These are phyloP conservation scores for Populus davidiana DNA, from an alignment of 345 rosid species.

Conservation along the genomic window DNA sequence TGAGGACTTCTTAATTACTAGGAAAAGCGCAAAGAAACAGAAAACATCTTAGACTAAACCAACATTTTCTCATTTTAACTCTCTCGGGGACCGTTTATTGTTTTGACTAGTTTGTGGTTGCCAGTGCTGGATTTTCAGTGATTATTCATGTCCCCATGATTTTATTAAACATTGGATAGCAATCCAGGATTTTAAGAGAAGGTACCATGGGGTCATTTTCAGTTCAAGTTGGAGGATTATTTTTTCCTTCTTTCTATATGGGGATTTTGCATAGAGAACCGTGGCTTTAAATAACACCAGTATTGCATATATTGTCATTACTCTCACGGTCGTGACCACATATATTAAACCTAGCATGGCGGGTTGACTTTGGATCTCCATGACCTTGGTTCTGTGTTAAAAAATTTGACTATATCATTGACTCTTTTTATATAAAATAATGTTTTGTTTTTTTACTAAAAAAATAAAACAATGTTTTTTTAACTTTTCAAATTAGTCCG, in stretches of 20 bases:
- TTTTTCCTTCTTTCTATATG: not conserved
- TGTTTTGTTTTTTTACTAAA: too few species aligned
- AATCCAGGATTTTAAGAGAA: not conserved
- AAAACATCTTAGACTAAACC: constrained; percentile 30
- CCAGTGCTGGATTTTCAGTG: not conserved
- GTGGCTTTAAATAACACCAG: too few species aligned
- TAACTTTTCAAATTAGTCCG: too few species aligned
- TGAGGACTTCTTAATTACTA: constrained; percentile 39
- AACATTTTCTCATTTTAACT: not conserved
- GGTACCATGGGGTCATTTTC: not conserved
- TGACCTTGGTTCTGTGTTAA: too few species aligned
- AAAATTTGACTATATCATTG: too few species aligned
- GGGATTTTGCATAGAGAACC: not conserved
- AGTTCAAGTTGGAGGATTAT: not conserved
- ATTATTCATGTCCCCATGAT: not conserved
- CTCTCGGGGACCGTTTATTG: not conserved
- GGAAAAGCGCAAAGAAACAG: constrained; percentile 45
- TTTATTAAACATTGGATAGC: not conserved
- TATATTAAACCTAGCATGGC: too few species aligned
- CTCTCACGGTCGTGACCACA: too few species aligned
- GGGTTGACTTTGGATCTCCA: too few species aligned
- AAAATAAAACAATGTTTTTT: too few species aligned
- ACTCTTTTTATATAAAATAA: too few species aligned
- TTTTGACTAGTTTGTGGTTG: not conserved
- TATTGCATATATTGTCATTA: too few species aligned